These are phyloP conservation scores for Colletotrichum godetiae DNA, from an alignment of 2,329 filamentous ascomycete species.

Conservation along the genomic window DNA sequence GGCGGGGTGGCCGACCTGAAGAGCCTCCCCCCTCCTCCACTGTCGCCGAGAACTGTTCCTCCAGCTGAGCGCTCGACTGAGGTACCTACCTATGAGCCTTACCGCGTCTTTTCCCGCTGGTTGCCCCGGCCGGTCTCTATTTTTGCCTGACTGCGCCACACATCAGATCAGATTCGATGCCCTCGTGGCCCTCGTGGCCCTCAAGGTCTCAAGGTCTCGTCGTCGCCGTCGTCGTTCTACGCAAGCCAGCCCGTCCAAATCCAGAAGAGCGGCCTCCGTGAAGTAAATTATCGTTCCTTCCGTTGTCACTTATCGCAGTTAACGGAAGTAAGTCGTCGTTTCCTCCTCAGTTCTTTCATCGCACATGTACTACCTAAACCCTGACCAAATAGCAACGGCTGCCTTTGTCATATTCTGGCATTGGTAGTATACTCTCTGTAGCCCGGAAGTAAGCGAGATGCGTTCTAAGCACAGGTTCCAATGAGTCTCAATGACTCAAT, in stretches of 20 bases:
- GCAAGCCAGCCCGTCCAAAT: constrained; percentile 7
- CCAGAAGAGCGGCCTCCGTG: constrained; percentile 30
- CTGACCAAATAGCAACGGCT: not conserved
- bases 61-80: not conserved
- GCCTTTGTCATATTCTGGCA: not conserved
- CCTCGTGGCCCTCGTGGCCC: not conserved
- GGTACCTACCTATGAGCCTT: too few relatives aligned
- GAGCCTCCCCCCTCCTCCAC: not conserved
- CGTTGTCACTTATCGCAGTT: not conserved
- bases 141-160: constrained; percentile 25
- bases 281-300: not conserved
- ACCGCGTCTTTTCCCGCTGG: not conserved
- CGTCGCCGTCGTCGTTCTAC: not conserved
- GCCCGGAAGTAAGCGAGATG: too few relatives aligned
- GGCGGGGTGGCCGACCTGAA: not conserved
- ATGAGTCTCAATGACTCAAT: too few relatives aligned
- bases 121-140: not conserved
- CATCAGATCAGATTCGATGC: not conserved
- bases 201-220: not conserved
- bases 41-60: not conserved
- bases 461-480: too few relatives aligned
- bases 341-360: not conserved
- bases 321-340: not conserved
- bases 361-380: not conserved
- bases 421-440: not conserved